A percentile compares a stretch with the other conserved stretches of the same genome.
These are phyloP conservation scores for Leccinum subrobustum DNA, from an alignment of 1,284 basidiomycete genomes.

Conservation along the genomic window DNA sequence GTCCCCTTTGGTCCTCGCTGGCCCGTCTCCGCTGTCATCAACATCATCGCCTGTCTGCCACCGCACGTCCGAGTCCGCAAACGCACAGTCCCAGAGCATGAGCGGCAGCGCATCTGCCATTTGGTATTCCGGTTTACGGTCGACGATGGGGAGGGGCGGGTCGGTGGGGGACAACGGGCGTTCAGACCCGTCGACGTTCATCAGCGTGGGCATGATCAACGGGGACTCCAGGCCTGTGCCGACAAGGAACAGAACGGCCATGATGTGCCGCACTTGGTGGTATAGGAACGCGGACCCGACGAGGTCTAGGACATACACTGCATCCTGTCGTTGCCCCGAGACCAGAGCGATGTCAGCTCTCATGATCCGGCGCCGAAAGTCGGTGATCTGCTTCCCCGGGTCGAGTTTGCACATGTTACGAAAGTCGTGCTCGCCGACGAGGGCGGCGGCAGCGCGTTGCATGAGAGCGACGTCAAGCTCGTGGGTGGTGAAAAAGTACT, in stretches of 20 bases:
- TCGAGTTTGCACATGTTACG: conserved; percentile 97
- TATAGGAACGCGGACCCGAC: conserved; percentile 91
- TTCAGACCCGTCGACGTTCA: conserved; percentile 58
- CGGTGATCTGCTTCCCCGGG: conserved; percentile 87
- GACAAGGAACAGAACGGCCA: conserved; percentile 89
- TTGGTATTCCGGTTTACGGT: conserved; percentile 80
- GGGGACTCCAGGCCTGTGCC: conserved; percentile 82
- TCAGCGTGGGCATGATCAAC: conserved; percentile 67
- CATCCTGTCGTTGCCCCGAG: conserved; percentile 17
- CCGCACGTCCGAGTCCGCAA: conserved; percentile 59
- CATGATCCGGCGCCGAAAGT: conserved; percentile 67
- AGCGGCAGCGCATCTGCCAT: conserved; percentile 93
- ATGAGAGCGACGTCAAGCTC: conserved; percentile 75
- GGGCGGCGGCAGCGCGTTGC: conserved; percentile 67
- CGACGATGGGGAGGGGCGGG: conserved; percentile 42
- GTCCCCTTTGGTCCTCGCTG: conserved; percentile 33
- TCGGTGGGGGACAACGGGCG: conserved; percentile 24
- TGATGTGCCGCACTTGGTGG: conserved; percentile 97
- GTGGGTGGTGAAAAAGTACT: conserved; percentile 86
- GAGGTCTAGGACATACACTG: conserved; percentile 81
- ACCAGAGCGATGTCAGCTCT: conserved; percentile 60
- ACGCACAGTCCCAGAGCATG: conserved; percentile 91
- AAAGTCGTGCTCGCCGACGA: conserved; percentile 94
- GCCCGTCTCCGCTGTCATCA: conserved; percentile 25
- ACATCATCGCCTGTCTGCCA: conserved; percentile 67